Evolutionary conservation across 176 grass and related monocot species (phyloP).

Genomic region (Raddia guianensis): DNA sequence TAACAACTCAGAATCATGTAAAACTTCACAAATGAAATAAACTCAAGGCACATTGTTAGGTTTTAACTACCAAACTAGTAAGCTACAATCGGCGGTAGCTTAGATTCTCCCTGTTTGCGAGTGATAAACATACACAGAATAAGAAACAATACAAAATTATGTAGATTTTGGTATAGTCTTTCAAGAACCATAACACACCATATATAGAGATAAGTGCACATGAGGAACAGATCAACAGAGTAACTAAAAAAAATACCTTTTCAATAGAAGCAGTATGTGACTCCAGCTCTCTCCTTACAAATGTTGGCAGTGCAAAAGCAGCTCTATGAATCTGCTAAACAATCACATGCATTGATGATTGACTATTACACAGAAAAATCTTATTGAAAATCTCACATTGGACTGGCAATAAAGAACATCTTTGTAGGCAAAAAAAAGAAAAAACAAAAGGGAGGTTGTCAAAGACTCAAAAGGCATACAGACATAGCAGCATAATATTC

Average conservation of each 20-base stretch:
- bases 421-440: neutral
- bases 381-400: neutral
- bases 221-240: neutral
- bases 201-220: neutral
- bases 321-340: slow-evolving; percentile 77
- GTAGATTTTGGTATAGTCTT: neutral
- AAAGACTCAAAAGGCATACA: neutral
- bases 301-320: slow-evolving; percentile 86
- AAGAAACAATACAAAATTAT: neutral
- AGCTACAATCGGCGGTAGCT: neutral
- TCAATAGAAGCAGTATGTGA: slow-evolving; percentile 29
- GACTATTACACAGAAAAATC: neutral
- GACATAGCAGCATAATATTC: neutral
- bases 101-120: neutral
- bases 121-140: neutral
- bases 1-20: neutral
- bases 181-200: neutral
- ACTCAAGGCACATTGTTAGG: neutral
- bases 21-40: neutral
- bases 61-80: neutral
- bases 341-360: slow-evolving; percentile 6
- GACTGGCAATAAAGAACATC: neutral
- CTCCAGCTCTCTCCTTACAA: slow-evolving; percentile 75
- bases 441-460: neutral
- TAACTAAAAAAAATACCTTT: slow-evolving; percentile 39